phyloP scores from a whole-genome alignment of 2,329 filamentous ascomycete species.

The Penicillium capsulatum region DNA sequence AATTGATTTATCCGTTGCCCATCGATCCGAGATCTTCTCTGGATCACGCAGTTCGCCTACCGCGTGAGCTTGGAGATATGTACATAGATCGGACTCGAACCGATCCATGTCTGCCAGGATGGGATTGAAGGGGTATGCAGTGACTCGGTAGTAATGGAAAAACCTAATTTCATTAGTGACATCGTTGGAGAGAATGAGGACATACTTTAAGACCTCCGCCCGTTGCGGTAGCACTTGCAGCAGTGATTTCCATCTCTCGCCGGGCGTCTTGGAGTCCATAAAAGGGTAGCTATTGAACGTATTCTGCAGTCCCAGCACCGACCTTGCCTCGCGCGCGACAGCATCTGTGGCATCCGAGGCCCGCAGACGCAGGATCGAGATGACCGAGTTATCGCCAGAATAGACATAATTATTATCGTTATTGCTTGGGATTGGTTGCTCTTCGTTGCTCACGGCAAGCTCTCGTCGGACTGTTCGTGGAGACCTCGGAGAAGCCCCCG shows the following conservation, averaged over 20 bases:
- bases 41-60: conserved; percentile 20
- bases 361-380: conserved; percentile 27
- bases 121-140: conserved; percentile 31
- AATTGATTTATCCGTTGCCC: conserved; percentile 25
- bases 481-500: too few relatives aligned
- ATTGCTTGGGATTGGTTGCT: neutral
- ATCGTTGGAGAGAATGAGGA: too few relatives aligned
- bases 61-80: conserved; percentile 26
- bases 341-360: conserved; percentile 27
- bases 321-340: conserved; percentile 26
- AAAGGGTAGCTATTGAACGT: conserved; percentile 31
- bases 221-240: conserved; percentile 24
- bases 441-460: neutral
- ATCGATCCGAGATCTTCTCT: conserved; percentile 20
- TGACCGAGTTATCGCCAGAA: conserved; percentile 31
- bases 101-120: conserved; percentile 29
- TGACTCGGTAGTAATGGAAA: conserved; percentile 30
- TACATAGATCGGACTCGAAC: conserved; percentile 30
- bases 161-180: conserved; percentile 18
- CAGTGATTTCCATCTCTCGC: conserved; percentile 26
- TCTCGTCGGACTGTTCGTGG: too few relatives aligned
- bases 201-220: conserved; percentile 27
- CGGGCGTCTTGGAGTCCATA: conserved; percentile 25
- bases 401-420: conserved; percentile 23
- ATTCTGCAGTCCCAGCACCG: conserved; percentile 31